Base-by-base conservation (phyloP, 1,284 basidiomycete genomes). In the Xerocomus nothofagi region DNA sequence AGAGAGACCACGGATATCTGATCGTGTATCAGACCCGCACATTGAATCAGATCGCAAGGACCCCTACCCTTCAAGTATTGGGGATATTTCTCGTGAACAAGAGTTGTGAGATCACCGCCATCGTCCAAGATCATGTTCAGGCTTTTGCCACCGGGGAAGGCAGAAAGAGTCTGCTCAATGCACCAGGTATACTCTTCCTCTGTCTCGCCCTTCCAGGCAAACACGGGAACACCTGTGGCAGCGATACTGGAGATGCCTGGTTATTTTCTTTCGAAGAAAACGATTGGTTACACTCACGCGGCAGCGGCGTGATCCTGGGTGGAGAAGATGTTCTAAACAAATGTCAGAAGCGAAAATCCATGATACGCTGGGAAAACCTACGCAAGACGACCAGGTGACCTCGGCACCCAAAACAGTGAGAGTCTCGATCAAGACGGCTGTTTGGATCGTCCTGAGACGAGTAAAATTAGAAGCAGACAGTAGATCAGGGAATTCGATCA, bases 81-180 rank as follows among this genome's bases (percentile, higher is more conserved):
- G 51, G 95, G 88, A 79, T 85, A 95, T 73, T 98, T 98, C 59
- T 98, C 86, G 75, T 99, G 96, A 54, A 99, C 93, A 57, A 98
- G 79, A 62, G 74, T 86, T 62, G 96, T 99, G 55, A 99, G 81
- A 71, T 99, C 97, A 72, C 97, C 97, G 66, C 97, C 96, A 69
- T 99, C 96, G 69, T 99, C 96, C 71, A 99, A 86, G 73, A 99
- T 99, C 94, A 99, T 91, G 86, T 99, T 99, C 68, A 97, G 77
- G 50, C 89, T 71, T 75, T 97, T 77, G 63, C 89, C 89, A 59
- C 70, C 80, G 14, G 80, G 70, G 79, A 94, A 94, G 17, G 86
- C 92, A 62, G 83, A 73, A 60, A 99, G 75, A 49, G 93, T 93
- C 77, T 99, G 97, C 71, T 98, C 93, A 62, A 99, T 93, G 71